These are phyloP conservation scores for Lentinula sp. DNA, from an alignment of 768 basidiomycete genomes.

Conservation along the genomic window DNA sequence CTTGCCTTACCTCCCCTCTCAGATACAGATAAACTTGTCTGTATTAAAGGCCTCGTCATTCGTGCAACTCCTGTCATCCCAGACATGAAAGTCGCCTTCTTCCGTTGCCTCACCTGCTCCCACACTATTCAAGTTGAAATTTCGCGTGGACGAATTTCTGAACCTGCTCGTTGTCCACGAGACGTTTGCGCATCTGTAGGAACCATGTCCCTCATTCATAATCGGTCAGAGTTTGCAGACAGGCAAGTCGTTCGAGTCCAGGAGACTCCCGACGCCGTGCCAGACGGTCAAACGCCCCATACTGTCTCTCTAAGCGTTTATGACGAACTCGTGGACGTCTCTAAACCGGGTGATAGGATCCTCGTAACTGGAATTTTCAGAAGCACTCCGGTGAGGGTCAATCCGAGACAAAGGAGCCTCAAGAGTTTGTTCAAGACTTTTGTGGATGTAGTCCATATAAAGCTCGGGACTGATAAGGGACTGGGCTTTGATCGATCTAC, in stretches of 20 bases:
- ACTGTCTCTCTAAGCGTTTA: slow-evolving; percentile 97
- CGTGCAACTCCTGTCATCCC: slow-evolving; percentile 97
- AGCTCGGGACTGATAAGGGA: slow-evolving; percentile 55
- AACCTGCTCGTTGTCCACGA: slow-evolving; percentile 86
- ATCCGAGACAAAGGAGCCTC: slow-evolving; percentile 84
- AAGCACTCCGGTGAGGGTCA: slow-evolving; percentile 91
- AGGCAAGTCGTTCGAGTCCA: slow-evolving; percentile 93
- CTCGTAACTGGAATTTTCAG: slow-evolving; percentile 91
- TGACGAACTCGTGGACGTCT: slow-evolving; percentile 94
- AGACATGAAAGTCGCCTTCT: slow-evolving; percentile 99
- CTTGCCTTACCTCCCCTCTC: slow-evolving; percentile 2
- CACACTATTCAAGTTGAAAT: slow-evolving; percentile 98
- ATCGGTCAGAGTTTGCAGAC: slow-evolving; percentile 94
- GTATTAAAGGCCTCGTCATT: slow-evolving; percentile 95
- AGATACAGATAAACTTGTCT: slow-evolving; percentile 98
- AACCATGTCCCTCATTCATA: slow-evolving; percentile 93
- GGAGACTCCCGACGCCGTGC: slow-evolving; percentile 96
- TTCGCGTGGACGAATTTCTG: slow-evolving; percentile 95
- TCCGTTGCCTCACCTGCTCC: slow-evolving; percentile 91
- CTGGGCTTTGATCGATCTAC: slow-evolving; percentile 81
- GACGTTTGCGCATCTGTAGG: slow-evolving; percentile 87
- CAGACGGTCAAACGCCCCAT: slow-evolving; percentile 97
- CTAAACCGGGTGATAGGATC: slow-evolving; percentile 93
- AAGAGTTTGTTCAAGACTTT: slow-evolving; percentile 98
- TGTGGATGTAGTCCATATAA: slow-evolving; percentile 91